Evolutionary conservation across 139 green algal species (phyloP), one percentile per base, ranked within the genome.

Genomic region (Closterium sp.): DNA sequence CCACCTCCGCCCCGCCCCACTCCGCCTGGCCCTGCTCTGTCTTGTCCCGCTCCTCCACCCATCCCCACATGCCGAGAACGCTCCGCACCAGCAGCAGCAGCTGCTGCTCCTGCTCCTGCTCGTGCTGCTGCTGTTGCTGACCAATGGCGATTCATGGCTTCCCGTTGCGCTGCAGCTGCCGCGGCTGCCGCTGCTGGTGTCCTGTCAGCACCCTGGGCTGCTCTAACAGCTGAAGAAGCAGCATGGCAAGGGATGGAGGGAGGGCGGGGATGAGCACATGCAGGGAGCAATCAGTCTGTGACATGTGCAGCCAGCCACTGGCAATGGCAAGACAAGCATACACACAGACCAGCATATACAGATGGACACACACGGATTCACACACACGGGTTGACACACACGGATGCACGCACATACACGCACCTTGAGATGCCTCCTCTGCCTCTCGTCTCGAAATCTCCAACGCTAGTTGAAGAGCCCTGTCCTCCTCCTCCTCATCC

Each of bases 311-410:
- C 28, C 42, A 42, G 34, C 34, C 38, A 50, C 7, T 50, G 38
- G 7, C 38, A 50, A n/a, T n/a, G n/a, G n/a, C n/a, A 9, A 50
- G 38, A 50, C 38, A 50, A 9, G 38, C 13, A 7, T 7, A 34
- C 38, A 90, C 88, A 87, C 88, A 28, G 9, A 90, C 22, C 28
- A 22, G 87, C 45, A 90, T 9, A 90, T n/a, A 90, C 28, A 9
- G 38, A 9, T 50, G 11, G 38, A 90, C 45, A 34, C 38, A 90
- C 88, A 90, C 88, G n/a, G 24, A 90, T n/a, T 6, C 38, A 90
- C 38, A 90, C 87, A 90, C 87, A 90, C 87, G n/a, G n/a, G n/a
- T n/a, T n/a, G n/a, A 90, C 38, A 10, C 38, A 90, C 87, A 89
- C 38, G 85, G 28, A 90, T 89, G 11, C 5, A 27, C 45, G 24